These are phyloP conservation scores for Saccharomycopsis hybrid DNA, from an alignment of 1,139 yeast species.

Conservation along the genomic window DNA sequence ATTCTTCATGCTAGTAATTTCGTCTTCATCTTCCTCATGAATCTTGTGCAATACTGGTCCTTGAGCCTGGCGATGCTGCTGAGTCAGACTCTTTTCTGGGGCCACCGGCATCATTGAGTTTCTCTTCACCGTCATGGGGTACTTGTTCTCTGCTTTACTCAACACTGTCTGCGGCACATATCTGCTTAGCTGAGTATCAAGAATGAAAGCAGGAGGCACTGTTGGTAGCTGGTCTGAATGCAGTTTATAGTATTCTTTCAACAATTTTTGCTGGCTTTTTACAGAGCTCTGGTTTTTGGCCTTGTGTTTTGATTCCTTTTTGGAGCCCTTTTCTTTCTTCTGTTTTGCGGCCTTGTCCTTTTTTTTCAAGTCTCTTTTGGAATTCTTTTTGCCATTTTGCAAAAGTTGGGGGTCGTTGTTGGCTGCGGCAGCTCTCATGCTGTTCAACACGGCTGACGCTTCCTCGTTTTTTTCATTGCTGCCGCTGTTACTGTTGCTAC, in stretches of 20 bases:
- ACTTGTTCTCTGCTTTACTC: constrained; percentile 17
- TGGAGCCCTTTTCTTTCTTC: constrained; percentile 5
- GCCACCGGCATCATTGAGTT: constrained; percentile 4
- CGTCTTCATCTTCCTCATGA: no score
- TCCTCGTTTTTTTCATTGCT: no score
- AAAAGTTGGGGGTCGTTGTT: no score
- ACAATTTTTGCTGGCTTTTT: constrained; percentile 5
- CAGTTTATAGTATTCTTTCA: constrained; percentile 12
- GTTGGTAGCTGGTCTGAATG: constrained; percentile 6
- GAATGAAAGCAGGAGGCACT: constrained; percentile 20
- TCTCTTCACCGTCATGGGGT: constrained; percentile 19
- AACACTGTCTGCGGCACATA: constrained; percentile 15
- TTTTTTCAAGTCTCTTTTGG: constrained; percentile 5
- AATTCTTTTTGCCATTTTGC: constrained; percentile 13
- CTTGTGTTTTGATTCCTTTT: no score
- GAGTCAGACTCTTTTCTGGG: no score
- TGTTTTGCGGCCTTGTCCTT: constrained; percentile 2
- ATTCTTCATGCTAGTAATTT: no score
- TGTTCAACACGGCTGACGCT: no score
- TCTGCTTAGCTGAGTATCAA: constrained; percentile 7
- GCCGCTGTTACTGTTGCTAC: no score
- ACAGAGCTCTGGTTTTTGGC: neutral
- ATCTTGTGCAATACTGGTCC: no score
- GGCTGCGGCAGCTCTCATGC: no score
- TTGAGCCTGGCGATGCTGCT: no score